Percentiles rank a stretch among this genome's conserved stretches.
phyloP scores from a whole-genome alignment of 495 filamentous ascomycete species.

The Penicillium crystallinum region DNA sequence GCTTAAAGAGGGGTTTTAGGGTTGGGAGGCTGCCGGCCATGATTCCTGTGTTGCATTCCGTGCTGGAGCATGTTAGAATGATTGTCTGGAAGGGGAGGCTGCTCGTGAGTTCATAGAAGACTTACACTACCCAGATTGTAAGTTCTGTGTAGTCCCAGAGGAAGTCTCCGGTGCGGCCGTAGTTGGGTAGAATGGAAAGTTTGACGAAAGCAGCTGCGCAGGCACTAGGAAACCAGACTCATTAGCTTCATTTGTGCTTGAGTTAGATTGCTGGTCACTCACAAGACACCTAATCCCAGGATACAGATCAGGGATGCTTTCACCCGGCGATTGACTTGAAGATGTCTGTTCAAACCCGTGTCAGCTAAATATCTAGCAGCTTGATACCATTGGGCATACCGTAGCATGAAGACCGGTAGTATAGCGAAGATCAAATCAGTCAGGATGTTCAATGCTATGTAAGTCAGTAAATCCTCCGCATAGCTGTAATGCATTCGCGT shows the following conservation, averaged over 20 bases:
- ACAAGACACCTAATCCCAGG: constrained; percentile 43
- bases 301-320: constrained; percentile 39
- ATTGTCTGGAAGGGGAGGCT: constrained; percentile 3
- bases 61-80: constrained; percentile 8
- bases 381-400: constrained; percentile 2
- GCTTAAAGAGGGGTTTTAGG: constrained; percentile 39
- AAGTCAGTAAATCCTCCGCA: constrained; percentile 9
- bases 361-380: not conserved
- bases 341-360: constrained; percentile 24
- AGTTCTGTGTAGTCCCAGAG: constrained; percentile 37
- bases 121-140: constrained; percentile 25
- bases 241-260: not conserved
- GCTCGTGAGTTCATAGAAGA: not conserved
- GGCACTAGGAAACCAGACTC: constrained; percentile 22
- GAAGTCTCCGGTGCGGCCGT: constrained; percentile 39
- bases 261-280: not conserved
- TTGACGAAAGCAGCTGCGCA: constrained; percentile 45
- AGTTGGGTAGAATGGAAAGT: constrained; percentile 30
- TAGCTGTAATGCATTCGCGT: not conserved
- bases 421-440: constrained; percentile 41
- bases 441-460: constrained; percentile 33
- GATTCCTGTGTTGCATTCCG: constrained; percentile 39
- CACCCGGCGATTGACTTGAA: constrained; percentile 37
- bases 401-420: constrained; percentile 38
- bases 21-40: constrained; percentile 40